These are phyloP conservation scores for Pichia occidentalis DNA, from an alignment of 805 yeast genomes.

Conservation along the genomic window DNA sequence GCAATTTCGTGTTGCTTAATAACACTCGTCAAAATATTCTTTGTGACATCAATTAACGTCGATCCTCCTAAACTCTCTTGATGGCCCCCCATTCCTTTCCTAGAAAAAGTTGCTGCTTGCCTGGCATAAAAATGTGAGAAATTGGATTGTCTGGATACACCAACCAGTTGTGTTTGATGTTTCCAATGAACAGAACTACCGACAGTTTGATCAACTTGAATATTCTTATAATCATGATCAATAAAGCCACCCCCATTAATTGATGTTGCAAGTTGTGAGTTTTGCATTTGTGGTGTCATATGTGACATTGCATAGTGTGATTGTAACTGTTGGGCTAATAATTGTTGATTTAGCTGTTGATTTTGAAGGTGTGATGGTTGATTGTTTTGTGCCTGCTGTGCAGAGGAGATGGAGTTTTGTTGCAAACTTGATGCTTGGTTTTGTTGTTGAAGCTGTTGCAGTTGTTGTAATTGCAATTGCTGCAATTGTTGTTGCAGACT, in stretches of 20 bases:
- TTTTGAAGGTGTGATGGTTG: no score
- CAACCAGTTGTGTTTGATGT: conserved; percentile 70
- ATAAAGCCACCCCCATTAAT: conserved; percentile 15
- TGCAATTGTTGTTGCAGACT: conserved; percentile 22
- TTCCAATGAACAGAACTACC: conserved; percentile 56
- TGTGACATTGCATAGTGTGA: conserved; percentile 18
- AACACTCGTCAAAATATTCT: conserved; percentile 29
- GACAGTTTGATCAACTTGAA: conserved; percentile 30
- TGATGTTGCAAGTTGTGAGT: conserved; percentile 23
- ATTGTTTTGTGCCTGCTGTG: conserved; percentile 17
- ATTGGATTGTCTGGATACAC: conserved; percentile 56
- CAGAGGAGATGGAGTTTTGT: conserved; percentile 25
- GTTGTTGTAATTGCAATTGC: conserved; percentile 21
- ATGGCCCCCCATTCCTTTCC: conserved; percentile 35
- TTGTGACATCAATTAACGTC: conserved; percentile 37
- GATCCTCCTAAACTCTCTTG: conserved; percentile 21
- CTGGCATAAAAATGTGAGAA: conserved; percentile 80
- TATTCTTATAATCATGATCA: conserved; percentile 15
- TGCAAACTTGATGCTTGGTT: conserved; percentile 18
- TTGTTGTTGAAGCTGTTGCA: conserved; percentile 17
- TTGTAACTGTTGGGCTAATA: conserved; percentile 25
- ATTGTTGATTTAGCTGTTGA: conserved; percentile 24
- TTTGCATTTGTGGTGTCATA: conserved; percentile 23
- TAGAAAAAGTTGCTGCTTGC: conserved; percentile 65
- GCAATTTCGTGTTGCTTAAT: conserved; percentile 22